Percentiles rank a stretch among this genome's conserved stretches.
These are phyloP conservation scores for Lumnitzera littorea DNA, from an alignment of 345 rosid species.

Conservation along the genomic window DNA sequence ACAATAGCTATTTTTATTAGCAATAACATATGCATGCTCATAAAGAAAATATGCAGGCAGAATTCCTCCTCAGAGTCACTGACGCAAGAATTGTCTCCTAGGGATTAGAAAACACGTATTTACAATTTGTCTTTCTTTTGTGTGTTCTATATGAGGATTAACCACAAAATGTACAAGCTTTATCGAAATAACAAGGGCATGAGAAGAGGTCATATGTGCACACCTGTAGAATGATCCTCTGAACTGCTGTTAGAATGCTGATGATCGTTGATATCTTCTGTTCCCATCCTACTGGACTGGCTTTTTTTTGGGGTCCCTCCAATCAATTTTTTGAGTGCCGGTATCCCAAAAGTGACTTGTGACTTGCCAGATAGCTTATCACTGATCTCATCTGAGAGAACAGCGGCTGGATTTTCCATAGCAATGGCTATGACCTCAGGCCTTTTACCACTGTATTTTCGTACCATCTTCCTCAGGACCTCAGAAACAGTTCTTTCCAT, in stretches of 20 bases:
- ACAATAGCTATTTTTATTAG: no score
- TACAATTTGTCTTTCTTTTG: not conserved
- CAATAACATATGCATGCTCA: no score
- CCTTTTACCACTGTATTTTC: conserved; percentile 91
- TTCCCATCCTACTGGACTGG: conserved; percentile 20
- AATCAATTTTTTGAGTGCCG: conserved; percentile 46
- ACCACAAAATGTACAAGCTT: not conserved
- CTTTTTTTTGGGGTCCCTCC: conserved; percentile 34
- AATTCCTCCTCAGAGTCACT: no score
- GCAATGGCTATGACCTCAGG: conserved; percentile 92
- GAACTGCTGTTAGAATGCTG: conserved; percentile 15
- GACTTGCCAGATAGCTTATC: conserved; percentile 59
- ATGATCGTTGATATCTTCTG: conserved; percentile 19
- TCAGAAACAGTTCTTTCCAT: conserved; percentile 88
- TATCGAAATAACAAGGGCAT: conserved; percentile 4
- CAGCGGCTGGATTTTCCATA: conserved; percentile 67
- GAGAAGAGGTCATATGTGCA: conserved; percentile 2
- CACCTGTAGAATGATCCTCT: conserved; percentile 36
- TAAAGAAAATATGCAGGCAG: no score
- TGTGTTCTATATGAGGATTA: not conserved
- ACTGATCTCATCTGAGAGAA: conserved; percentile 63
- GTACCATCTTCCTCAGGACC: conserved; percentile 79
- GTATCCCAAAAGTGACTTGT: conserved; percentile 39
- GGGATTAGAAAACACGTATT: no score
- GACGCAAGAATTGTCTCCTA: no score